Conservation (phyloP, 352 stramenopile species). For the Pythium folliculosum region DNA sequence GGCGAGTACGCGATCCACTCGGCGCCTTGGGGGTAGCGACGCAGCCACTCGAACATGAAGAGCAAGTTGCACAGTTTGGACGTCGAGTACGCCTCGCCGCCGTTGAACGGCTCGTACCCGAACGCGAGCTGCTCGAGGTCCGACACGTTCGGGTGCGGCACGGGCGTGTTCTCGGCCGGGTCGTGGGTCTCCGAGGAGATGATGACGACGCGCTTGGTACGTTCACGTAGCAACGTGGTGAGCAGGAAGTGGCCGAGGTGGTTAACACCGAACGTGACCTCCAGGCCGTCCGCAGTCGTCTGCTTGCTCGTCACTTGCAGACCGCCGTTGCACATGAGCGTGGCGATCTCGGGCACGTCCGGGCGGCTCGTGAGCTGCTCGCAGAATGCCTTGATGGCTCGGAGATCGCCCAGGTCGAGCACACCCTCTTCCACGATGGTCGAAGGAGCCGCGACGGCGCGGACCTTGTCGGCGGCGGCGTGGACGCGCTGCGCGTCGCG, state of each 20-base stretch:
- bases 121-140: conserved; percentile 30
- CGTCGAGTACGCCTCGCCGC: conserved; percentile 29
- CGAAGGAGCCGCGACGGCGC: conserved; percentile 15
- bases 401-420: conserved; percentile 39
- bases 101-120: conserved; percentile 36
- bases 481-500: conserved; percentile 33
- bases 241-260: conserved; percentile 51
- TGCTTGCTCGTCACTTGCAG: conserved; percentile 26
- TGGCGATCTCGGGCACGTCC: conserved; percentile 31
- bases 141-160: conserved; percentile 26
- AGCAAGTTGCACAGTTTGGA: conserved; percentile 40
- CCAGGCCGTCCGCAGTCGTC: conserved; percentile 38
- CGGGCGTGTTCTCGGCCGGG: conserved; percentile 24
- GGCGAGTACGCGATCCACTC: conserved; percentile 26
- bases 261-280: conserved; percentile 44
- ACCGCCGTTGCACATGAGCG: conserved; percentile 49
- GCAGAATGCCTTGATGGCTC: conserved; percentile 31
- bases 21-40: conserved; percentile 24
- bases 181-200: conserved; percentile 35
- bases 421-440: conserved; percentile 29
- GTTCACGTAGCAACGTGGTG: conserved; percentile 29
- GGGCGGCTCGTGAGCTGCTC: conserved; percentile 19
- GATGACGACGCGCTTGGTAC: conserved; percentile 30
- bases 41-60: conserved; percentile 29
- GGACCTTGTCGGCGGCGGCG: conserved; percentile 27